Percentiles rank a stretch among this genome's conserved stretches.
phyloP scores from a whole-genome alignment of 768 basidiomycete genomes.

The Erythrobasidium yunnanense region DNA sequence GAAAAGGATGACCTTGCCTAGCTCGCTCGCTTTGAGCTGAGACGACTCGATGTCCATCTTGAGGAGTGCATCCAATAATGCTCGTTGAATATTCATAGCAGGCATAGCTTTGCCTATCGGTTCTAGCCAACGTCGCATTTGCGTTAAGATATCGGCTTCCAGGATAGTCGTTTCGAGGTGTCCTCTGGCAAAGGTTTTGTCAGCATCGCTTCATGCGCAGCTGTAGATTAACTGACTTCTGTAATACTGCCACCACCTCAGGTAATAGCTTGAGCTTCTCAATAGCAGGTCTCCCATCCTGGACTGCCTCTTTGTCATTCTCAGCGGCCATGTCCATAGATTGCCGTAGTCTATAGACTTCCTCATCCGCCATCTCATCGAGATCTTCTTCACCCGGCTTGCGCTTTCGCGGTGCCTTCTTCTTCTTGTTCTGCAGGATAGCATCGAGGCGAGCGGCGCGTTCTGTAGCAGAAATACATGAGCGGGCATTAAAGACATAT shows the following conservation, averaged over 20 bases:
- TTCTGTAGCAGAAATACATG: neutral
- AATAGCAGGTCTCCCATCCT: conserved; percentile 66
- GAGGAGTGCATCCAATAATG: conserved; percentile 68
- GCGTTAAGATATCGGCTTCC: conserved; percentile 86
- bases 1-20: conserved; percentile 82
- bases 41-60: conserved; percentile 87
- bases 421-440: conserved; percentile 22
- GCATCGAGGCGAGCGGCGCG: conserved; percentile 19
- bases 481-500: neutral
- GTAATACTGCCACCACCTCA: conserved; percentile 82
- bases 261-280: conserved; percentile 71
- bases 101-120: conserved; percentile 84
- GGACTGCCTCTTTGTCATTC: conserved; percentile 68
- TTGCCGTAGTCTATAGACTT: conserved; percentile 77
- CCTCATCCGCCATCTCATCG: conserved; percentile 51
- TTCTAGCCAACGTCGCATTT: conserved; percentile 81
- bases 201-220: neutral
- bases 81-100: conserved; percentile 86
- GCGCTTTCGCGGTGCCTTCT: conserved; percentile 19
- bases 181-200: conserved; percentile 46
- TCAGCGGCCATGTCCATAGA: conserved; percentile 77
- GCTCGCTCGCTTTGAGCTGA: conserved; percentile 77
- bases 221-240: conserved; percentile 57
- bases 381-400: conserved; percentile 25
- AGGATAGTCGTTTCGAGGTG: conserved; percentile 80